Percentiles rank a stretch among this genome's conserved stretches.
Evolutionary conservation across 2,329 filamentous ascomycete species (phyloP).

Genomic region (Sporothrix globosa): DNA sequence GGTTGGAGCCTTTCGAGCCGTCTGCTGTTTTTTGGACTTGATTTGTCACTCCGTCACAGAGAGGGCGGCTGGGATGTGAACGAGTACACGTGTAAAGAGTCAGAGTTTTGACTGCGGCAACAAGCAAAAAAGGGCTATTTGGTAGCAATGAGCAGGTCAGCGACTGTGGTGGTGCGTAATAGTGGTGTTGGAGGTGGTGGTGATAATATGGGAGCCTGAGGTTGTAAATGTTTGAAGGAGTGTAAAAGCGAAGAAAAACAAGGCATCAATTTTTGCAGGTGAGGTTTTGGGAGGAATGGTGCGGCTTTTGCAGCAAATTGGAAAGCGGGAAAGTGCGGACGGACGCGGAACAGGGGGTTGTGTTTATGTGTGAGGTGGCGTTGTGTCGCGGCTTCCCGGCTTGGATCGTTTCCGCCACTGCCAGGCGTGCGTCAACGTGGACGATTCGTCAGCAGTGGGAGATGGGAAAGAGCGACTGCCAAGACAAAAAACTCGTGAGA

Average conservation of each 20-base stretch:
- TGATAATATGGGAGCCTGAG: slow-evolving; percentile 31
- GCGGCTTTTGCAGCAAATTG: background rate
- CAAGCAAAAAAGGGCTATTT: background rate
- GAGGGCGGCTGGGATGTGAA: background rate
- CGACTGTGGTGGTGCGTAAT: slow-evolving; percentile 16
- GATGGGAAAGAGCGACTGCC: background rate
- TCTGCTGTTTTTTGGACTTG: slow-evolving; percentile 9
- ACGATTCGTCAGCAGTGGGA: slow-evolving; percentile 23
- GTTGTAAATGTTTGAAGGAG: slow-evolving; percentile 27
- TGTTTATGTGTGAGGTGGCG: slow-evolving; percentile 10
- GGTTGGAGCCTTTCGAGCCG: background rate
- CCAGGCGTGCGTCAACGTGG: background rate
- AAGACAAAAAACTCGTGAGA: background rate
- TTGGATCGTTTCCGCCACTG: slow-evolving; percentile 5
- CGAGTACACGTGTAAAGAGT: background rate
- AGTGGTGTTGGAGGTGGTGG: slow-evolving; percentile 25
- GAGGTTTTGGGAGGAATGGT: background rate
- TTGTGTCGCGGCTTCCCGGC: slow-evolving; percentile 10
- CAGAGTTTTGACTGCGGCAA: slow-evolving; percentile 6
- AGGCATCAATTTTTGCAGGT: slow-evolving; percentile 27
- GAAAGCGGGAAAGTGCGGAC: background rate
- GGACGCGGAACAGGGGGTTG: background rate
- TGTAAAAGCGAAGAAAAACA: slow-evolving; percentile 1
- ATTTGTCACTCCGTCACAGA: background rate
- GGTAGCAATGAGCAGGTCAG: slow-evolving; percentile 19